Evolutionary conservation across 768 basidiomycete genomes (phyloP), one percentile per base, ranked within the genome.

Genomic region (Plicaturopsis crispa): DNA sequence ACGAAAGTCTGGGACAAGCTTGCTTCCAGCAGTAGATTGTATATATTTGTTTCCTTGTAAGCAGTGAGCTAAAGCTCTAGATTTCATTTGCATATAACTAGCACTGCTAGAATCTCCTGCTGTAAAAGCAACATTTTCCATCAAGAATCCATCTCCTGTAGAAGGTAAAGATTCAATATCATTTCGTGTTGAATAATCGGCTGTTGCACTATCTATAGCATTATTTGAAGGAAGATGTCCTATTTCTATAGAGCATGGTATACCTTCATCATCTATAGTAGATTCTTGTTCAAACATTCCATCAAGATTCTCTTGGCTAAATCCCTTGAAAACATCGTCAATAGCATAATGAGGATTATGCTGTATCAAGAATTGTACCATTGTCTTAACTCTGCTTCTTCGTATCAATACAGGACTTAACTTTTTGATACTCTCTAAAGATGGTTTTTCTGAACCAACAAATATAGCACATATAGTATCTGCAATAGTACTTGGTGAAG

Each of bases 111-210:
- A 11, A 21, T 54, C 52, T 1, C 45, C 46, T 2, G 42, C n/a
- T 0, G 48, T 51, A 22, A 40, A 54, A 1, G 39, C 42, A 4
- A 49, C 52, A 42, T 45, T 47, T 22, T 51, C 49, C 47, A 49
- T 53, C 0, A 52, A 6, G 1, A 37, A 39, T 4, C 42, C 41
- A 0, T n/a, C n/a, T n/a, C 39, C 31, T 7, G 14, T 17, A 5
- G 11, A 34, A 8, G 14, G 14, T 3, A 14, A 8, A n/a, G 1
- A 11, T 3, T 6, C 2, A 35, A 31, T 5, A 23, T 17, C 2
- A 31, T 19, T n/a, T 23, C 18, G 5, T 7, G 6, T 3, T 35
- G n/a, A 1, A 13, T 31, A 8, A 0, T 42, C 44, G 4, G 44
- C 44, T 2, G 45, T n/a, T 0, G 36, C 17, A 10, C 4, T 12